Base-by-base conservation (phyloP, 768 basidiomycete genomes). In the Albatrellus ellisii region DNA sequence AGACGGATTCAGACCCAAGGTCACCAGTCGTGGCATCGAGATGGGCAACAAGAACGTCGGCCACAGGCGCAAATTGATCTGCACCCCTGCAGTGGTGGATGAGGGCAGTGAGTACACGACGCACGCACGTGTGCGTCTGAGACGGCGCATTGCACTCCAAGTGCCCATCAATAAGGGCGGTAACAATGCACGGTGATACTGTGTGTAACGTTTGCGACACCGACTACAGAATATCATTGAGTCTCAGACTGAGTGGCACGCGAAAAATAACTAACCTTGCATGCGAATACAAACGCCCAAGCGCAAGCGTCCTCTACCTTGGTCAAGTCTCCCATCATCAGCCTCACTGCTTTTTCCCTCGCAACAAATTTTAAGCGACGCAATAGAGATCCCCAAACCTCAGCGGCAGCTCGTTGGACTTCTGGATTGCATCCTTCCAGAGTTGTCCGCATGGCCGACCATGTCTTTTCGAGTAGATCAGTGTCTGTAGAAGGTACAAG, bases 181-280 rank as follows among this genome's bases (percentile, higher is more conserved):
- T 49, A 10, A 90, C 61, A 29, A 91, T 66, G 3, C 77, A 73
- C 5, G 74, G 51, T 0, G 85, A 72, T 39, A 75, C 69, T 1
- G 86, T 85, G 55, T 94, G 90, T 22, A 95, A 61, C 0, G 79
- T 80, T 59, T 81, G 79, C 7, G 82, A 79, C 36, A 86, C 77
- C n/a, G 80, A 84, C 86, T 87, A 48, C 28, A 45, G 21, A 39
- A 49, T 41, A 36, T 48, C 25, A 40, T 24, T 15, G 11, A 18
- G 14, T 37, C 7, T 36, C 21, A 33, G 36, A 18, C 5, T 11
- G 22, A 26, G 21, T 12, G 38, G 17, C 6, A 18, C 22, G 38
- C 4, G 41, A 18, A 6, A 21, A 15, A n/a, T 25, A 17, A 58
- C 57, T 8, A 39, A 82, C 84, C 68, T 86, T 84, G 70, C 79